phyloP scores from a whole-genome alignment of 1,139 yeast species.

The Yamadazyma epiphylla region DNA sequence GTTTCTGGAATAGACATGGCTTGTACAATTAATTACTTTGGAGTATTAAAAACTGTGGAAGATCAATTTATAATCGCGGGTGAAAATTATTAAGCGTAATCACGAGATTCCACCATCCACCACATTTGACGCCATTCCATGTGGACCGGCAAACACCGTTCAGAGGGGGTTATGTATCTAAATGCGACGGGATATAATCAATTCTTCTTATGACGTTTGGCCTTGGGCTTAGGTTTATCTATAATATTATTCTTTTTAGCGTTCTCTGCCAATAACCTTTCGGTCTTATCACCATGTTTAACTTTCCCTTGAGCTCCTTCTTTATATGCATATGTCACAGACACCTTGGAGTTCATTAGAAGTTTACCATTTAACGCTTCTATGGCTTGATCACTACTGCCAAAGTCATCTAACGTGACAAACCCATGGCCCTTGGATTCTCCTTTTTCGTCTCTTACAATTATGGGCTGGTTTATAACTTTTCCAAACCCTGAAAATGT shows the following conservation, averaged over 20 bases:
- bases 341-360: constrained; percentile 62
- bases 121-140: too few relatives aligned
- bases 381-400: constrained; percentile 69
- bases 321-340: constrained; percentile 71
- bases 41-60: too few relatives aligned
- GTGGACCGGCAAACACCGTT: too few relatives aligned
- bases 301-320: constrained; percentile 35
- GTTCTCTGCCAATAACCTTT: constrained; percentile 67
- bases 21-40: too few relatives aligned
- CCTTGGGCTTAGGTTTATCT: constrained; percentile 4
- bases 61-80: too few relatives aligned
- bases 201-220: constrained; percentile 1
- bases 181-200: not conserved
- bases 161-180: too few relatives aligned
- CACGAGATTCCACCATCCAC: too few relatives aligned
- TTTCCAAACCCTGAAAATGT: constrained; percentile 74
- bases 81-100: too few relatives aligned
- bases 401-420: constrained; percentile 56
- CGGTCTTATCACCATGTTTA: constrained; percentile 80
- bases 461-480: constrained; percentile 47
- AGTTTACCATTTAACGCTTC: constrained; percentile 65
- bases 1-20: constrained; percentile 47
- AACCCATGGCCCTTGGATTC: constrained; percentile 65
- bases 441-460: constrained; percentile 50
- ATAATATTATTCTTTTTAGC: constrained; percentile 40